These are phyloP conservation scores for Pichia californica DNA, from an alignment of 805 yeast genomes.

Conservation along the genomic window DNA sequence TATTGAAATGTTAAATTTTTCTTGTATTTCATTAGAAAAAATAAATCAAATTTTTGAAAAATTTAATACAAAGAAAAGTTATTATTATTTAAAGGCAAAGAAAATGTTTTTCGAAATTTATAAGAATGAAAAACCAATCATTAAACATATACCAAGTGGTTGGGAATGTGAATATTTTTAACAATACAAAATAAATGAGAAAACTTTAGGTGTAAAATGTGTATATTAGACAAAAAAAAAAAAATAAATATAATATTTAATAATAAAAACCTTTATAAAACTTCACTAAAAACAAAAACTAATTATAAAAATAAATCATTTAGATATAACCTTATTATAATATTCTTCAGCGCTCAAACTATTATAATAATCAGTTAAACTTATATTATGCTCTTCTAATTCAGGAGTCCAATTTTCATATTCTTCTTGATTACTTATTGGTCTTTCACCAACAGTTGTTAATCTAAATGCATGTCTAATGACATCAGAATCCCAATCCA, in stretches of 20 bases:
- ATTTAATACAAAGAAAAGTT: constrained; percentile 14
- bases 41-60: constrained; percentile 24
- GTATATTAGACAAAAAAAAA: neutral
- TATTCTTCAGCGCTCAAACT: constrained; percentile 17
- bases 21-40: constrained; percentile 17
- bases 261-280: no score
- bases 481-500: constrained; percentile 62
- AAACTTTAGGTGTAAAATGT: neutral
- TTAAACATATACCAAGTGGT: neutral
- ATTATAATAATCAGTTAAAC: constrained; percentile 12
- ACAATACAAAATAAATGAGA: neutral
- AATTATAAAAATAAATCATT: neutral
- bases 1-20: constrained; percentile 26
- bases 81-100: constrained; percentile 23
- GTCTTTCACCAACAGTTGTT: constrained; percentile 71
- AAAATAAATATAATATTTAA: neutral
- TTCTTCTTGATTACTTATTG: constrained; percentile 32
- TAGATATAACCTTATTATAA: constrained; percentile 7
- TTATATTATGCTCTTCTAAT: constrained; percentile 15
- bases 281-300: no score
- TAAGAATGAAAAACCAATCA: constrained; percentile 3
- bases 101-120: constrained; percentile 16
- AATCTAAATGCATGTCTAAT: constrained; percentile 68
- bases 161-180: constrained; percentile 14
- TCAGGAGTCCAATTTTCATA: constrained; percentile 28